Evolutionary conservation across 2,329 filamentous ascomycete species (phyloP).

Genomic region (Ceratocystis cacaofunesta): DNA sequence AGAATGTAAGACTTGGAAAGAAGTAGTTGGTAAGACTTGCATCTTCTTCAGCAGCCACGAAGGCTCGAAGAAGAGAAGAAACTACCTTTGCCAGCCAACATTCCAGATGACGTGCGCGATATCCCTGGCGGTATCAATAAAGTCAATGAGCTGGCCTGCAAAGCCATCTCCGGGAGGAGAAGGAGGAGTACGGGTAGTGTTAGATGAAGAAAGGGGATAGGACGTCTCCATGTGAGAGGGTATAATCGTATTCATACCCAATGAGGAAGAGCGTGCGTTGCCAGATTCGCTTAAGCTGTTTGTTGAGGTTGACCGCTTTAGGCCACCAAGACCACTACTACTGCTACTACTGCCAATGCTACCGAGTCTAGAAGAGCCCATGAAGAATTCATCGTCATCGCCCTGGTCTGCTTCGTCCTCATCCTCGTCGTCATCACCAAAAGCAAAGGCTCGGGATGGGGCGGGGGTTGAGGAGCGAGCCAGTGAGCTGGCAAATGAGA

Average conservation of each 20-base stretch:
- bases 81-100: slow-evolving; percentile 45
- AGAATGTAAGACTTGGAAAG: not conserved
- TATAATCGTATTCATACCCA: slow-evolving; percentile 67
- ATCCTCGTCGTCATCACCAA: slow-evolving; percentile 9
- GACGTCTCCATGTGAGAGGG: slow-evolving; percentile 62
- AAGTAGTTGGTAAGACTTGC: not conserved
- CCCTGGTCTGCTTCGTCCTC: slow-evolving; percentile 8
- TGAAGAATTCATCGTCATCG: slow-evolving; percentile 18
- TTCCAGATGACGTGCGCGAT: slow-evolving; percentile 61
- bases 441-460: slow-evolving; percentile 18
- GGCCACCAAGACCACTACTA: slow-evolving; percentile 20
- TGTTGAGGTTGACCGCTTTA: slow-evolving; percentile 36
- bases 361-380: slow-evolving; percentile 7
- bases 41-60: slow-evolving; percentile 5
- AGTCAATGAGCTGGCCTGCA: slow-evolving; percentile 68
- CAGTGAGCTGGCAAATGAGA: slow-evolving; percentile 17
- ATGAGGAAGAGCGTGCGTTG: slow-evolving; percentile 62
- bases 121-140: slow-evolving; percentile 56
- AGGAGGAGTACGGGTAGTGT: slow-evolving; percentile 5
- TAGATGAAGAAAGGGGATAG: not conserved
- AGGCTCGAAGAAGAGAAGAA: slow-evolving; percentile 10
- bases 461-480: slow-evolving; percentile 19
- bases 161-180: slow-evolving; percentile 41
- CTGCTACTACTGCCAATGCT: slow-evolving; percentile 8
- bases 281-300: slow-evolving; percentile 36